Percentiles rank a stretch among this genome's conserved stretches.
Evolutionary conservation across 306 rosid genomes (phyloP).

Genomic region (Gleditsia sinensis): DNA sequence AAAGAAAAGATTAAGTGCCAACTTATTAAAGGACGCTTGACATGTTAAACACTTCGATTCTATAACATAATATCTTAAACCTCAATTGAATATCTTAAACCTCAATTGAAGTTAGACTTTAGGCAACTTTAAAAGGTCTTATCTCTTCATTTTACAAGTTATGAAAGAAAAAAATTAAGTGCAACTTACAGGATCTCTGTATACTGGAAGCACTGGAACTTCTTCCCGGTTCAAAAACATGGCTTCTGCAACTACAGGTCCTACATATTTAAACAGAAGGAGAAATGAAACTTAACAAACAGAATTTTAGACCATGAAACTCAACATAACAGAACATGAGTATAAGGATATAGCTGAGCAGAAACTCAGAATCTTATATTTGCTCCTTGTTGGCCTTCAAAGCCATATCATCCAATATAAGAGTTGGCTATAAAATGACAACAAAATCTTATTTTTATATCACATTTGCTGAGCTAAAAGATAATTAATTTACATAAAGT

Average conservation of each 20-base stretch:
- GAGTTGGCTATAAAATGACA: background rate
- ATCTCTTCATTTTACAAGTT: background rate
- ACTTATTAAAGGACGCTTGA: background rate
- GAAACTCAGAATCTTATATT: background rate
- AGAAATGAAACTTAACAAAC: background rate
- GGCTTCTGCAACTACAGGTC: slow-evolving; percentile 92
- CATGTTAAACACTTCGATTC: slow-evolving; percentile 2
- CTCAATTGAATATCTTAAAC: too few relatives aligned
- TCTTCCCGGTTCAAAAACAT: slow-evolving; percentile 90
- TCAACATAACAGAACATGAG: background rate
- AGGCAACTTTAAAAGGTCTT: background rate
- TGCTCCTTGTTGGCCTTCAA: background rate
- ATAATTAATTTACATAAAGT: background rate
- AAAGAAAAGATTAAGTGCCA: background rate
- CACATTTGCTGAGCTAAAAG: background rate
- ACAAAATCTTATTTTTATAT: background rate
- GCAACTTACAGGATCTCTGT: slow-evolving; percentile 83
- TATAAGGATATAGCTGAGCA: background rate
- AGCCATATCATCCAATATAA: background rate
- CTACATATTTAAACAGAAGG: slow-evolving; percentile 51
- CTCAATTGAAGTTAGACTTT: too few relatives aligned
- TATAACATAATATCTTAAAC: background rate
- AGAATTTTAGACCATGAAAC: background rate
- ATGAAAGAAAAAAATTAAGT: background rate
- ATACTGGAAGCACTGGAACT: slow-evolving; percentile 79